Conservation (phyloP, 2,329 filamentous ascomycete genomes). For the Colletotrichum theobromicola region DNA sequence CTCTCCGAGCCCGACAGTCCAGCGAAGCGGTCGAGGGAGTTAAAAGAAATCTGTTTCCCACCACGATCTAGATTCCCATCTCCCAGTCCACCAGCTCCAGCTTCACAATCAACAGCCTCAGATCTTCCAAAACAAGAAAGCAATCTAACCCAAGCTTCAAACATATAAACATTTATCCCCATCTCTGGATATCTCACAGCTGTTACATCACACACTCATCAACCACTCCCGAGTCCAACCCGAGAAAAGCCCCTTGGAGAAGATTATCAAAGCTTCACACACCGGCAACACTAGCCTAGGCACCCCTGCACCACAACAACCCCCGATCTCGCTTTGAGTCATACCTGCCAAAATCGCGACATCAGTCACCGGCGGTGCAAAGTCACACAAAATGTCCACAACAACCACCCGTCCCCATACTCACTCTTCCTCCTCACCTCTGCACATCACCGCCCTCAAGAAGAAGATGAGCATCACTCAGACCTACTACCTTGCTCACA, state of each 20-base stretch:
- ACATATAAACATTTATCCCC: neutral
- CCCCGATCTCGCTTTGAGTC: slow-evolving; percentile 23
- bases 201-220: neutral
- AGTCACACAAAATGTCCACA: slow-evolving; percentile 35
- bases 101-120: slow-evolving; percentile 10
- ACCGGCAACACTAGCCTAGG: slow-evolving; percentile 17
- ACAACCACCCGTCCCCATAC: slow-evolving; percentile 30
- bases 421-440: slow-evolving; percentile 42
- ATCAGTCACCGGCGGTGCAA: slow-evolving; percentile 20
- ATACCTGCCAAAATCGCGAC: slow-evolving; percentile 21
- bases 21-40: slow-evolving; percentile 6
- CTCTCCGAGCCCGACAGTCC: slow-evolving; percentile 21
- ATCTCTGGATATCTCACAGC: neutral
- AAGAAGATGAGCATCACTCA: slow-evolving; percentile 97
- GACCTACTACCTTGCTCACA: slow-evolving; percentile 98
- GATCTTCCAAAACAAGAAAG: slow-evolving; percentile 9
- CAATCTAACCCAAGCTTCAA: neutral
- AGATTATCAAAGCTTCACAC: slow-evolving; percentile 14
- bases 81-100: neutral
- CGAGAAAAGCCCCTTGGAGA: neutral
- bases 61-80: neutral
- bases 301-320: slow-evolving; percentile 15
- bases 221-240: neutral
- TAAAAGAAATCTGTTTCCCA: slow-evolving; percentile 22
- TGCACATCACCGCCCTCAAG: slow-evolving; percentile 41